phyloP scores from a whole-genome alignment of 495 filamentous ascomycete species.

The Glonium stellatum region DNA sequence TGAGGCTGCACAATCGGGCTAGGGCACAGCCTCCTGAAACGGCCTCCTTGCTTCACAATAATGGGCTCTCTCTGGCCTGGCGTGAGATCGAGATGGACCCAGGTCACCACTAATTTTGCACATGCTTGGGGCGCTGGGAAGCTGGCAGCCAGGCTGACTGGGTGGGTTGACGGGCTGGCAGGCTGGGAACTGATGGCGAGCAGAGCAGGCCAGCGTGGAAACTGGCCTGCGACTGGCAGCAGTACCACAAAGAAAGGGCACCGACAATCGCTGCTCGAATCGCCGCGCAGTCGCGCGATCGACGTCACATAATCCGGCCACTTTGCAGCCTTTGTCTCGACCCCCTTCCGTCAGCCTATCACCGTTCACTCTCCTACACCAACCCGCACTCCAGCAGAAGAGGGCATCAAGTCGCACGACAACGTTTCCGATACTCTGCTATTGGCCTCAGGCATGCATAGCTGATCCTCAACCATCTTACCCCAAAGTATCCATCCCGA shows the following conservation, averaged over 20 bases:
- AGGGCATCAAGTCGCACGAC: constrained; percentile 11
- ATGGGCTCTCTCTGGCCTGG: not conserved
- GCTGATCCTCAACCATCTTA: not conserved
- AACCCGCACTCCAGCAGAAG: not conserved
- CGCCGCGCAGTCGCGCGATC: not conserved
- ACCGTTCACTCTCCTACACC: not conserved
- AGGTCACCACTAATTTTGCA: not conserved
- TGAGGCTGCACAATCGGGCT: not conserved
- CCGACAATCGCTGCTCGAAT: too few relatives aligned
- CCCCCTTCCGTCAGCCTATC: not conserved
- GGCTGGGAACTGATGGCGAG: too few relatives aligned
- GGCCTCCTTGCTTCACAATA: constrained; percentile 8
- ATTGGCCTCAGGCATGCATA: constrained; percentile 12
- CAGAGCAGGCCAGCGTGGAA: constrained; percentile 3
- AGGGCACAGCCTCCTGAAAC: not conserved
- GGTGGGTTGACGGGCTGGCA: too few relatives aligned
- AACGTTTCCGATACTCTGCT: not conserved
- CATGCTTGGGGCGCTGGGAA: constrained; percentile 2
- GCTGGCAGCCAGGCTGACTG: too few relatives aligned
- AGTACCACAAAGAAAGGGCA: too few relatives aligned
- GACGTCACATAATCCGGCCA: not conserved
- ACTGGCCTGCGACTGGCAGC: not conserved
- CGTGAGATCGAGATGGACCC: not conserved
- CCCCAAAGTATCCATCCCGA: not conserved
- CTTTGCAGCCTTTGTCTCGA: not conserved